phyloP scores from a whole-genome alignment of 2,329 filamentous ascomycete genomes.

The Beauveria varroae region DNA sequence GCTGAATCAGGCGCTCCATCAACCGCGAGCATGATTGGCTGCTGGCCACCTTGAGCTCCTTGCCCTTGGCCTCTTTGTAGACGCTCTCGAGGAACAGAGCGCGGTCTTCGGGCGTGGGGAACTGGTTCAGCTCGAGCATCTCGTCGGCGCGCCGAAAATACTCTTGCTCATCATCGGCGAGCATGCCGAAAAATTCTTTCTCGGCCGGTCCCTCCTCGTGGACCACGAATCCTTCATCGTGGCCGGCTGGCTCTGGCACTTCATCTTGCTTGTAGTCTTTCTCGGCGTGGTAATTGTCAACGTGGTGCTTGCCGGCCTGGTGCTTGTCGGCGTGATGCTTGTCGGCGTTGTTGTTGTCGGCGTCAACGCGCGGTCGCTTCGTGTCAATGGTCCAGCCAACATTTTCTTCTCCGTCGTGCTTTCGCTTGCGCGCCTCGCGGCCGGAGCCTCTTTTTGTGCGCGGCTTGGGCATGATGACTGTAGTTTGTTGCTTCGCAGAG shows the following conservation, averaged over 20 bases:
- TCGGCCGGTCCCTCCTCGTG: slow-evolving; percentile 35
- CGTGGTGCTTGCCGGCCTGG: slow-evolving; percentile 5
- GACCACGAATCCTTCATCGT: slow-evolving; percentile 5
- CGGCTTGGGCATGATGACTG: slow-evolving; percentile 33
- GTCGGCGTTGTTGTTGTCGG: slow-evolving; percentile 16
- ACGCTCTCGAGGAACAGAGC: slow-evolving; percentile 70
- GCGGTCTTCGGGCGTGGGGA: slow-evolving; percentile 67
- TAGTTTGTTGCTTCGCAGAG: slow-evolving; percentile 4
- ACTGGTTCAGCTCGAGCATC: slow-evolving; percentile 83
- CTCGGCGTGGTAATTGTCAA: slow-evolving; percentile 3
- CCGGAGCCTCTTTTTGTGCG: slow-evolving; percentile 33
- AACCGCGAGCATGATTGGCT: slow-evolving; percentile 92
- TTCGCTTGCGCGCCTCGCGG: slow-evolving; percentile 35
- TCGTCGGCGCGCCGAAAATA: slow-evolving; percentile 90
- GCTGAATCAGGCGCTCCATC: slow-evolving; percentile 81
- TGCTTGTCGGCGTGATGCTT: slow-evolving; percentile 15
- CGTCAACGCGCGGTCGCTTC: slow-evolving; percentile 20
- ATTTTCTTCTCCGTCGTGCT: slow-evolving; percentile 23
- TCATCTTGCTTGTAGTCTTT: slow-evolving; percentile 5
- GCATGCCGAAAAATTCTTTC: slow-evolving; percentile 82
- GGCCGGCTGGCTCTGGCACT: slow-evolving; percentile 11
- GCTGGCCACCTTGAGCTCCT: slow-evolving; percentile 92
- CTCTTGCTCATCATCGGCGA: slow-evolving; percentile 88
- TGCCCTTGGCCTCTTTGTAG: slow-evolving; percentile 77
- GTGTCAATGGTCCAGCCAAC: slow-evolving; percentile 13